Conservation (phyloP, 2,329 filamentous ascomycete genomes). For the Gliomastix tumulicola region DNA sequence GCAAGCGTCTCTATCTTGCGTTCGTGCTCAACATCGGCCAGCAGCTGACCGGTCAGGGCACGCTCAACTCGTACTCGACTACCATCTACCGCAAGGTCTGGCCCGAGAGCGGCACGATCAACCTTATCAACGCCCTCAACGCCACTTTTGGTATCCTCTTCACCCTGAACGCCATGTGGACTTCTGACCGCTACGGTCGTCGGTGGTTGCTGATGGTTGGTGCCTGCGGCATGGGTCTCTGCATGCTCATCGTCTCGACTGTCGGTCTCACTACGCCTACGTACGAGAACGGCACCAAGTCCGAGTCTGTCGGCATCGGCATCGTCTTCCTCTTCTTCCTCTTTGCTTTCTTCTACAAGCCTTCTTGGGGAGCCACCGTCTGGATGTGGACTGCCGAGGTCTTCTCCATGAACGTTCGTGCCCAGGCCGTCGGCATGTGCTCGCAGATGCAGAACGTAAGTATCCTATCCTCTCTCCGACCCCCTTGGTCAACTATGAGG, state of each 20-base stretch:
- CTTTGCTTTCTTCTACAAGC: slow-evolving; percentile 63
- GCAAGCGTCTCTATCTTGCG: slow-evolving; percentile 59
- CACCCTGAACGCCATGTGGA: slow-evolving; percentile 68
- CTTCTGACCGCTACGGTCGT: slow-evolving; percentile 63
- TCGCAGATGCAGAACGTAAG: slow-evolving; percentile 45
- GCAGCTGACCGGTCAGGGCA: slow-evolving; percentile 66
- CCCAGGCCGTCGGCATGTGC: slow-evolving; percentile 63
- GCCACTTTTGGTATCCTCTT: slow-evolving; percentile 68
- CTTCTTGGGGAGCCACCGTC: slow-evolving; percentile 61
- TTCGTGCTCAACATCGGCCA: slow-evolving; percentile 64
- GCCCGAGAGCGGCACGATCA: slow-evolving; percentile 49
- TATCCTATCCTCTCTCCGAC: neutral
- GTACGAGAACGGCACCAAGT: slow-evolving; percentile 42
- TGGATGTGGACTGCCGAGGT: slow-evolving; percentile 68
- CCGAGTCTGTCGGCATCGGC: slow-evolving; percentile 52
- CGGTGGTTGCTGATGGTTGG: slow-evolving; percentile 65
- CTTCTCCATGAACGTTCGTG: slow-evolving; percentile 66
- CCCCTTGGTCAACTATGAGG: neutral
- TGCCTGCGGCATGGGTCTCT: slow-evolving; percentile 60
- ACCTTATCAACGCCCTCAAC: slow-evolving; percentile 68
- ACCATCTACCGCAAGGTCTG: slow-evolving; percentile 69
- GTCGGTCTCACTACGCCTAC: slow-evolving; percentile 42
- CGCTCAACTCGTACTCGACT: slow-evolving; percentile 67
- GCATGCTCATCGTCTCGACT: slow-evolving; percentile 57
- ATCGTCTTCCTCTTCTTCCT: slow-evolving; percentile 63